phyloP scores from a whole-genome alignment of 345 rosid species.

The Rhizophora apiculata region DNA sequence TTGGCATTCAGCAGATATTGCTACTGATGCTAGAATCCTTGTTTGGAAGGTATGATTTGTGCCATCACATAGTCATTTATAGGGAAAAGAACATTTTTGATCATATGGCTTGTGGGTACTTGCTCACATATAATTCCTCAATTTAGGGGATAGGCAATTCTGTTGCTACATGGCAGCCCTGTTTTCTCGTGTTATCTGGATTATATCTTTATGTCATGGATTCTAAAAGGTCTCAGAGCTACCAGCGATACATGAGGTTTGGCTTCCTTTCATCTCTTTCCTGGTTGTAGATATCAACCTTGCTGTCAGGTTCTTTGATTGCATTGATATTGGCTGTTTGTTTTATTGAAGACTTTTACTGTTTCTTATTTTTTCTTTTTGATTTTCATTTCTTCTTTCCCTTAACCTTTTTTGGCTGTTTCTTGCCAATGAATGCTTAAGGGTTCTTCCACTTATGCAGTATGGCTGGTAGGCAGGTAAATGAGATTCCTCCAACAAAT shows the following conservation, averaged over 20 bases:
- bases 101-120: conserved; percentile 22
- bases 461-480: conserved; percentile 89
- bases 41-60: conserved; percentile 75
- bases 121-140: conserved; percentile 16
- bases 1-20: conserved; percentile 74
- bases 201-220: conserved; percentile 77
- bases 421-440: conserved; percentile 3
- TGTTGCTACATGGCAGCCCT: conserved; percentile 88
- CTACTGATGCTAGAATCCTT: conserved; percentile 69
- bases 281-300: neutral
- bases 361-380: neutral
- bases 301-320: conserved; percentile 13
- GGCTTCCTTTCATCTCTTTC: conserved; percentile 20
- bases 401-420: neutral
- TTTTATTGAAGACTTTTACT: neutral
- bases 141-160: conserved; percentile 93
- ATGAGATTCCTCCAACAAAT: conserved; percentile 70
- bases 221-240: conserved; percentile 70
- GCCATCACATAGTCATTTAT: neutral
- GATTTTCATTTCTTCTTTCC: neutral
- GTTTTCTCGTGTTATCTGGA: conserved; percentile 87
- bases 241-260: conserved; percentile 88
- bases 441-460: conserved; percentile 43
- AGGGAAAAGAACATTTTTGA: conserved; percentile 18
- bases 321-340: neutral